Evolutionary conservation across 352 stramenopile species (phyloP).

Genomic region (Thraustotheca clavata): DNA sequence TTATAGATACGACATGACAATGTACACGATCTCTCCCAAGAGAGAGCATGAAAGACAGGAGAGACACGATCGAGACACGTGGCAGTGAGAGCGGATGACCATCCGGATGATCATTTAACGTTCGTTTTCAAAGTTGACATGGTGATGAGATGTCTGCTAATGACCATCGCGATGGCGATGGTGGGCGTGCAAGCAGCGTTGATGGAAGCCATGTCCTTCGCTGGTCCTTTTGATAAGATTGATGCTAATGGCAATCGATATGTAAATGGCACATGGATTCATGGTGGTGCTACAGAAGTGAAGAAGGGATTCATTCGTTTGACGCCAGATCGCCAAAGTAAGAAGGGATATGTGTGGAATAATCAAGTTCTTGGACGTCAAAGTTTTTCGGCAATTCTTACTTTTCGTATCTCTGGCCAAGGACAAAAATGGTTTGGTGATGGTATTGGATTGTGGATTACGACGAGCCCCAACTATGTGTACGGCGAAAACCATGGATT

Average conservation of each 20-base stretch:
- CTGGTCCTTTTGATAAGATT: slow-evolving; percentile 59
- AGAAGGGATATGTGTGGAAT: slow-evolving; percentile 74
- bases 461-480: slow-evolving; percentile 43
- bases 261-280: slow-evolving; percentile 67
- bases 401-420: slow-evolving; percentile 74
- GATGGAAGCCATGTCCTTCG: slow-evolving; percentile 69
- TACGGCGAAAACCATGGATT: slow-evolving; percentile 69
- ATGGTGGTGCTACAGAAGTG: slow-evolving; percentile 60
- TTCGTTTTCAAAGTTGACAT: too few relatives aligned
- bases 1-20: too few relatives aligned
- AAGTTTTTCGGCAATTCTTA: slow-evolving; percentile 52
- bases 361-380: slow-evolving; percentile 42
- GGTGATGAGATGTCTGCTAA: too few relatives aligned
- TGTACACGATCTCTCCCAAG: too few relatives aligned
- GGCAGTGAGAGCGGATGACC: too few relatives aligned
- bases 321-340: slow-evolving; percentile 84
- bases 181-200: slow-evolving; percentile 24
- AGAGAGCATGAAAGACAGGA: too few relatives aligned
- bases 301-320: slow-evolving; percentile 84
- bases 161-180: slow-evolving; percentile 3
- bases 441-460: slow-evolving; percentile 78
- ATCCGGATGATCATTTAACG: too few relatives aligned
- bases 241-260: slow-evolving; percentile 49
- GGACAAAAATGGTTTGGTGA: slow-evolving; percentile 81
- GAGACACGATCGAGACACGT: too few relatives aligned